Conservation (phyloP, 1,284 basidiomycete species). For the Rhodotorula sp. region DNA sequence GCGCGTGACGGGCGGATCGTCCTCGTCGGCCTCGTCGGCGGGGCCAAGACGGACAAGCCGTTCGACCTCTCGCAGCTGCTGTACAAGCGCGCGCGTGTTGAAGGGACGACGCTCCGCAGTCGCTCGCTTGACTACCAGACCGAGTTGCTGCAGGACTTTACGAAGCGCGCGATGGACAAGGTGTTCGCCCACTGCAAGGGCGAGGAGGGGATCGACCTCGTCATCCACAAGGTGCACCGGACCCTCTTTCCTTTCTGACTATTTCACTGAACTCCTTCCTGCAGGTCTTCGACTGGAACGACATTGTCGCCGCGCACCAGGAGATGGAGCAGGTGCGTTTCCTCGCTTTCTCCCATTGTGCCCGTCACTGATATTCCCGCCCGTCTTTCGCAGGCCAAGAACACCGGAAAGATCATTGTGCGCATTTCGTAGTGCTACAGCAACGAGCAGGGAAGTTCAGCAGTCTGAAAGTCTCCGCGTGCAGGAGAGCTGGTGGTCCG, state of each 20-base stretch:
- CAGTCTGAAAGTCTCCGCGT: too few relatives aligned
- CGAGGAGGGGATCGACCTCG: slow-evolving; percentile 66
- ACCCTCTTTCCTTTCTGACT: too few relatives aligned
- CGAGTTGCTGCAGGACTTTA: slow-evolving; percentile 70
- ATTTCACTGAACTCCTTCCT: neutral
- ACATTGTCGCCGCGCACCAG: slow-evolving; percentile 79
- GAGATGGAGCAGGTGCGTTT: slow-evolving; percentile 68
- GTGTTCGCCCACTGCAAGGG: slow-evolving; percentile 56
- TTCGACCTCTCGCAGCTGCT: slow-evolving; percentile 70
- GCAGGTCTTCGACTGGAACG: slow-evolving; percentile 76
- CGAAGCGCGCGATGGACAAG: slow-evolving; percentile 59
- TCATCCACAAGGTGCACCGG: slow-evolving; percentile 68
- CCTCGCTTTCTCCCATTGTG: neutral
- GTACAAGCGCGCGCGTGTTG: slow-evolving; percentile 82
- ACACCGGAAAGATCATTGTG: slow-evolving; percentile 48
- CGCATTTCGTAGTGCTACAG: slow-evolving; percentile 17
- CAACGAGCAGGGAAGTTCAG: neutral
- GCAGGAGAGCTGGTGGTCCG: too few relatives aligned
- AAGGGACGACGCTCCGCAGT: slow-evolving; percentile 84
- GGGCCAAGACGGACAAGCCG: slow-evolving; percentile 62
- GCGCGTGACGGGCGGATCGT: slow-evolving; percentile 56
- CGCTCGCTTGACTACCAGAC: slow-evolving; percentile 78
- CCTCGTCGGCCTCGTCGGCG: slow-evolving; percentile 54
- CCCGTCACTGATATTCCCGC: neutral
- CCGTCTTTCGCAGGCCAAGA: slow-evolving; percentile 61